These are phyloP conservation scores for Globisporangium nodosum DNA, from an alignment of 352 stramenopile species.

Conservation along the genomic window DNA sequence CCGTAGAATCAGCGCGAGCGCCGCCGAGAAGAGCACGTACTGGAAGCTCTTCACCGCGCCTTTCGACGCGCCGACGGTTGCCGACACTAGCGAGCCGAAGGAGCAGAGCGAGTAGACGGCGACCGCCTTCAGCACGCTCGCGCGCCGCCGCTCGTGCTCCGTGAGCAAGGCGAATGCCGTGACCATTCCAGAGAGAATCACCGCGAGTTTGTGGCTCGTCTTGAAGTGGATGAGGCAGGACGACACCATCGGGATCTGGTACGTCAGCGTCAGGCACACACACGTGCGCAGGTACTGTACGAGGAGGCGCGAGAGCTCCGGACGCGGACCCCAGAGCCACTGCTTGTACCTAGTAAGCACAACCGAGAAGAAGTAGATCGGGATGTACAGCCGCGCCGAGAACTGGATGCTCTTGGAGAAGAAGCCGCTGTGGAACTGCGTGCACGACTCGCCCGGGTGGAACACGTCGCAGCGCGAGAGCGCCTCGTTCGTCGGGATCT, in stretches of 20 bases:
- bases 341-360: slow-evolving; percentile 50
- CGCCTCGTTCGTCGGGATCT: slow-evolving; percentile 33
- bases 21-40: slow-evolving; percentile 29
- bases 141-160: slow-evolving; percentile 48
- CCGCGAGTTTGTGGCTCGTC: slow-evolving; percentile 20
- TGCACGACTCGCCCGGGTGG: slow-evolving; percentile 35
- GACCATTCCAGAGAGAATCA: slow-evolving; percentile 31
- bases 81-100: slow-evolving; percentile 22
- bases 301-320: slow-evolving; percentile 23
- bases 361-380: slow-evolving; percentile 58
- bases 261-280: slow-evolving; percentile 50
- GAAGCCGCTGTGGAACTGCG: slow-evolving; percentile 36
- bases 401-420: slow-evolving; percentile 34
- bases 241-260: slow-evolving; percentile 44
- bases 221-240: slow-evolving; percentile 43
- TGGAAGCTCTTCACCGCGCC: slow-evolving; percentile 24
- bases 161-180: slow-evolving; percentile 37
- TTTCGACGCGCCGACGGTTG: slow-evolving; percentile 14
- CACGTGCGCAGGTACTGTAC: slow-evolving; percentile 54
- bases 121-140: slow-evolving; percentile 51
- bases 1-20: slow-evolving; percentile 45
- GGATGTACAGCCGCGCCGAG: slow-evolving; percentile 44
- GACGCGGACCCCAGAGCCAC: slow-evolving; percentile 54
- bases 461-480: slow-evolving; percentile 58
- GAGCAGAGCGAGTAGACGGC: slow-evolving; percentile 43